Evolutionary conservation across 805 yeast genomes (phyloP), one percentile per base, ranked within the genome.

Genomic region (Yueomyces sinensis): DNA sequence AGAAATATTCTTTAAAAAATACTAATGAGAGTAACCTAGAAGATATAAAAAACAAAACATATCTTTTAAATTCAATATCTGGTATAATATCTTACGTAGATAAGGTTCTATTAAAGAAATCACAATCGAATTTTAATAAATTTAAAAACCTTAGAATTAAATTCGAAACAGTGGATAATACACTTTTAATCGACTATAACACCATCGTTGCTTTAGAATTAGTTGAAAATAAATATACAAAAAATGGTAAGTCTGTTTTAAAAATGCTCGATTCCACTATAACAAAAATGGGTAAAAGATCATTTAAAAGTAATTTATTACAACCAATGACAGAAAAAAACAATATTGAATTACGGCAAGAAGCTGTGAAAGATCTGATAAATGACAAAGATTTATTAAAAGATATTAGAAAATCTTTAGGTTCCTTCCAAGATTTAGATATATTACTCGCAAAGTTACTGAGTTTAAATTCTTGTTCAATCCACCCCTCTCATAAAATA

Each of bases 231-330:
- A 45, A 49, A 3, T 31, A 45, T 4, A 6, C 13, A 11, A 43
- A 43, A 15, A 50, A 43, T 7, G 62, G 59, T 0, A 25, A 25
- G 15, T 54, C 64, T 0, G 45, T 69, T 6, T 52, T 58, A 22
- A 62, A 59, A 18, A 50, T 54, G 29, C 39, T 68, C 30, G 57
- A 68, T 40, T 41, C 46, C 1, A 65, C 71, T 0, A 37, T 45
- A 0, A 68, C 74, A 0, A 62, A 58, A 34, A 69, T 68, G 74
- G 74, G 74, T 0, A 49, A 46, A 13, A 41, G 73, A 33, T 37
- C 60, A 5, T 44, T 70, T 32, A 56, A 59, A 39, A 62, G 54
- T 25, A 66, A 58, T 34, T 58, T 68, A 3, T 39, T 68, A n/a
- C 74, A 68, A 37, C 74, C 74, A 0, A 42, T 68, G 13, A 65